phyloP scores from a whole-genome alignment of 805 yeast species.

The Teunomyces panamensis region DNA sequence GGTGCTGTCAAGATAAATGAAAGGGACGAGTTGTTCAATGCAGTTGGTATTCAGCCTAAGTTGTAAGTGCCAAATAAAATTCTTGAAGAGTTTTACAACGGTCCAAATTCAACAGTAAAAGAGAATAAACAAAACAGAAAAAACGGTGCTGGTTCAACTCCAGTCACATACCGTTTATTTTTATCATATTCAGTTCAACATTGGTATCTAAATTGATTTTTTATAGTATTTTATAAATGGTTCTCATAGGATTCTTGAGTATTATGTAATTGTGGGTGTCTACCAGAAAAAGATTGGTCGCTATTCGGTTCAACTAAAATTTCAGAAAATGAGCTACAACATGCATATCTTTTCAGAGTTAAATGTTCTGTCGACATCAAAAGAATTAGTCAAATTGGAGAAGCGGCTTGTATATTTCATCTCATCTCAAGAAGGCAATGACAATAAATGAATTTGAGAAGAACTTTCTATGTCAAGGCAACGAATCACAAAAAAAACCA shows the following conservation, averaged over 20 bases:
- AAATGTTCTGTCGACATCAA: too few species aligned
- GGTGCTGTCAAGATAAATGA: conserved; percentile 50
- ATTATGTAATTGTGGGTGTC: too few species aligned
- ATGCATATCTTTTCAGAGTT: too few species aligned
- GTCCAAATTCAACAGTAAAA: not conserved
- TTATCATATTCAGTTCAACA: conserved; percentile 4
- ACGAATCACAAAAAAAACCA: too few species aligned
- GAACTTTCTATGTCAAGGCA: too few species aligned
- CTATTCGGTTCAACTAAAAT: too few species aligned
- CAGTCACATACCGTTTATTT: not conserved
- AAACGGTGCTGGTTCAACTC: conserved; percentile 3
- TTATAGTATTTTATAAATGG: not conserved
- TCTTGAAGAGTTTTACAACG: not conserved
- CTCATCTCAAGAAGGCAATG: too few species aligned
- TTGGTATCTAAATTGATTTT: conserved; percentile 1
- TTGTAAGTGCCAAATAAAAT: conserved; percentile 13
- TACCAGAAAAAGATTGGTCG: too few species aligned
- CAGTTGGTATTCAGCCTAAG: conserved; percentile 31
- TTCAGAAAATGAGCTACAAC: too few species aligned
- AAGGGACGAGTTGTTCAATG: conserved; percentile 39
- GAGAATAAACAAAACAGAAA: not conserved
- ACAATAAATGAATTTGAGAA: too few species aligned
- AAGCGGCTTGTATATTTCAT: too few species aligned
- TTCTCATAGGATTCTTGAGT: not conserved
- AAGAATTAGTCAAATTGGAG: too few species aligned